Evolutionary conservation across 768 basidiomycete genomes (phyloP).

Genomic region (Suillus clintonianus): DNA sequence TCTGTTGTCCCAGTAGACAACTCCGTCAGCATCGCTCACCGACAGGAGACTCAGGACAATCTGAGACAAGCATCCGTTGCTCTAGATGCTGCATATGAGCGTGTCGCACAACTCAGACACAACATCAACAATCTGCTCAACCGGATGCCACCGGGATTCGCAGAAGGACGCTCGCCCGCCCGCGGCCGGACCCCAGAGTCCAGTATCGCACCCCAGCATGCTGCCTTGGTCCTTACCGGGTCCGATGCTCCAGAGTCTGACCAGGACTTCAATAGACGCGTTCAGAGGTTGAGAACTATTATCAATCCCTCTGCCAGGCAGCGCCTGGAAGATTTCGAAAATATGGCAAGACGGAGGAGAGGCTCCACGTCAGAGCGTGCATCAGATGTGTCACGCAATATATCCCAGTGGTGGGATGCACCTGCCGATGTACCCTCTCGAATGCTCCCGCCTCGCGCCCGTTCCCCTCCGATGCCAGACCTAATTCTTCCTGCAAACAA

Average conservation of each 20-base stretch:
- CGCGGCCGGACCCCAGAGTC: conserved; percentile 18
- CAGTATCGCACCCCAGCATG: conserved; percentile 30
- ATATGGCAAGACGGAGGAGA: conserved; percentile 14
- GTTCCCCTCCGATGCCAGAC: conserved; percentile 33
- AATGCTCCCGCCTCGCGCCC: conserved; percentile 17
- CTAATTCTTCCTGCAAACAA: conserved; percentile 20
- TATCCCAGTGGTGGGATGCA: conserved; percentile 17
- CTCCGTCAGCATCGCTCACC: background rate
- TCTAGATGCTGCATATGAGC: conserved; percentile 54
- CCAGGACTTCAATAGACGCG: conserved; percentile 29
- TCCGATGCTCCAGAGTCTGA: conserved; percentile 17
- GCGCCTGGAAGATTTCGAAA: conserved; percentile 34
- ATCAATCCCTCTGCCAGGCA: conserved; percentile 32
- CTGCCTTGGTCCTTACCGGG: conserved; percentile 31
- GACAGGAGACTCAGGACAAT: conserved; percentile 34
- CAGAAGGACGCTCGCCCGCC: conserved; percentile 10
- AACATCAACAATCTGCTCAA: conserved; percentile 46
- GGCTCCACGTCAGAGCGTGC: background rate
- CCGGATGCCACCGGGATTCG: conserved; percentile 39
- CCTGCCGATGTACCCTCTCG: conserved; percentile 7
- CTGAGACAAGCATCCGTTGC: conserved; percentile 55
- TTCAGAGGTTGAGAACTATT: conserved; percentile 30
- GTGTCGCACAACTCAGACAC: conserved; percentile 55
- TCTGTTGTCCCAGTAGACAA: background rate
- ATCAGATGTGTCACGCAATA: background rate